Evolutionary conservation across 2,329 filamentous ascomycete genomes (phyloP), one percentile per base, ranked within the genome.

Genomic region (Clarireedia monteithiana): DNA sequence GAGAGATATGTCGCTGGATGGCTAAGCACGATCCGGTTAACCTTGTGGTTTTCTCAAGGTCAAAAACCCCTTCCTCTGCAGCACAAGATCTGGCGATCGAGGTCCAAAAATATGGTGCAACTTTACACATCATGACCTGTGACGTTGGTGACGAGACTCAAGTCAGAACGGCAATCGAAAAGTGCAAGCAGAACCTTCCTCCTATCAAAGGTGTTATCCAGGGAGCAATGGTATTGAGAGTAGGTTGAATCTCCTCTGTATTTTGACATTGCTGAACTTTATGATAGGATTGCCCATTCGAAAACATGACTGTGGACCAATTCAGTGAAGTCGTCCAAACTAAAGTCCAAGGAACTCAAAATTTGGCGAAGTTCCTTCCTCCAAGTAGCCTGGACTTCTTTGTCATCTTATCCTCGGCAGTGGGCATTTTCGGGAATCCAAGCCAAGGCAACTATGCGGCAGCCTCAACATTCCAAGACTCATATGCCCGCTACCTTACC

Each of bases 151-250:
- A 30, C 27, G 27, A 30, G 9, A 9, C 27, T 30, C 27, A 30
- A 30, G 27, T 30, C 27, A 30, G 27, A 30, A 30, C n/a, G 12
- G 38, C 27, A 14, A 17, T 54, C 17, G 10, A 12, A 27, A 53
- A 40, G 9, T 1, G 47, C 57, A 52, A 58, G 60, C 34, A 48
- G 20, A 14, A 17, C 17, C 15, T 47, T 6, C 44, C 44, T 23
- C 44, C 44, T 27, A 49, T 64, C 15, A 46, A 30, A 45, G 63
- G 63, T 15, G 49, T 63, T 12, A 24, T 65, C 4, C 63, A 66
- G 36, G 15, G 54, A 23, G 40, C 63, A 10, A 60, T 62, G 56
- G 62, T 62, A 7, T 42, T 65, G 15, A n/a, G 64, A 2, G 38
- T 40, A 40, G 14, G 5, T 40, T 40, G 14, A 17, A 17, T 17